Base-by-base conservation (phyloP, 2,329 filamentous ascomycete genomes). In the Apiospora phragmitis region DNA sequence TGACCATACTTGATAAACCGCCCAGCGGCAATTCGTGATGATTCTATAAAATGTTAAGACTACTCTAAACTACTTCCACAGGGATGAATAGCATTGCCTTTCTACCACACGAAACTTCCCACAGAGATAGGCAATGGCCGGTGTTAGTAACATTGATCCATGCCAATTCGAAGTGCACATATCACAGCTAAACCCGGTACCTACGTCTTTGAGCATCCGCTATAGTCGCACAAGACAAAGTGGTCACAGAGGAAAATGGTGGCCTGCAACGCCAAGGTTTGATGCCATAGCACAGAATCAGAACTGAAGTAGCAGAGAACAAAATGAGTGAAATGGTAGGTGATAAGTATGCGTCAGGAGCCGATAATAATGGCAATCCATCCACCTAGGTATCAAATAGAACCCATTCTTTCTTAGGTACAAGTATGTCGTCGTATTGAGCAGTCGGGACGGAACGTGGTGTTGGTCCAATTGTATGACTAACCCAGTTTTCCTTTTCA, bases 171-270 rank as follows among this genome's bases (percentile, higher is more conserved):
- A n/a, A 62, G 32, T 62, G 55, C 32, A 38, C 55, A 38, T 62
- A 32, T 24, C 18, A 38, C 32, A 38, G 55, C 32, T 38, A 32
- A 29, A 32, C 35, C 21, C 35, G 55, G 32, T n/a, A 62, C 29
- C 14, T n/a, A 62, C 29, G 12, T n/a, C 55, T 32, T 4, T 14
- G 5, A 59, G 26, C 29, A n/a, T n/a, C 51, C 21, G 29, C 14
- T 62, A 38, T 29, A 62, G 55, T 62, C 21, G 55, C 29, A 62
- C 55, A 62, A 62, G 55, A 18, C 32, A 62, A 62, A 62, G 55
- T 29, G 11, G 32, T 6, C 21, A 32, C 32, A 14, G 18, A 35
- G 21, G 29, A 35, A 11, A 18, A 29, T 21, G 51, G 35, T 12
- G 21, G 29, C 51, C n/a, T 59, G 51, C 16, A n/a, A 59, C 51